phyloP scores from a whole-genome alignment of 2,329 filamentous ascomycete genomes.

The Aureobasidium subglaciale region DNA sequence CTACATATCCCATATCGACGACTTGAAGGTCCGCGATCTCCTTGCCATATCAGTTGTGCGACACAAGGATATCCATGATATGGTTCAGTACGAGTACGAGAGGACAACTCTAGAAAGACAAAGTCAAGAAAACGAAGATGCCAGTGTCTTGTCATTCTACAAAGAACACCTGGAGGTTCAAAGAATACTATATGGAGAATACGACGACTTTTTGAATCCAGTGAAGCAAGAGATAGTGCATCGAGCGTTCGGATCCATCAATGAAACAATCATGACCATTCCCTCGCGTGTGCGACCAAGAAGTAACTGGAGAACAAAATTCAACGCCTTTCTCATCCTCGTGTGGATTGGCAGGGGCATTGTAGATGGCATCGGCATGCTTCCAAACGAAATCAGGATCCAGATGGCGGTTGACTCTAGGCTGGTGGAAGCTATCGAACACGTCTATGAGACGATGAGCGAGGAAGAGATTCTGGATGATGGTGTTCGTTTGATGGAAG shows the following conservation, averaged over 20 bases:
- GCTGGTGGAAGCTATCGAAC: background rate
- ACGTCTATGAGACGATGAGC: background rate
- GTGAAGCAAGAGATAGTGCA: background rate
- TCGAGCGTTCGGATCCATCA: background rate
- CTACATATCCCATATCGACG: background rate
- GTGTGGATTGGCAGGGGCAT: background rate
- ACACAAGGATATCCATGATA: background rate
- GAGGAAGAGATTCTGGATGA: background rate
- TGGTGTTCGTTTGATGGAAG: background rate
- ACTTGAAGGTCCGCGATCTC: background rate
- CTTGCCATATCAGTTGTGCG: background rate
- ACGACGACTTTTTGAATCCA: background rate
- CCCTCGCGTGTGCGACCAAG: background rate
- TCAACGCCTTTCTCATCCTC: background rate
- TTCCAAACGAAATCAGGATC: background rate
- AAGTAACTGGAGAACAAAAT: background rate
- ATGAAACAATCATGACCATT: background rate
- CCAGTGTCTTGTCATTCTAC: background rate
- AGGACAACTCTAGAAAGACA: background rate
- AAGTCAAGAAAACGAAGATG: background rate
- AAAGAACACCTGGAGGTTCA: background rate
- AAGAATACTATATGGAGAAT: background rate
- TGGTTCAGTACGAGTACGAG: background rate
- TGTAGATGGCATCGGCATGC: background rate
- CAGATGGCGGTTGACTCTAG: background rate